A percentile compares a stretch with the other conserved stretches of the same genome.
These are phyloP conservation scores for Amanita rimosa DNA, from an alignment of 768 basidiomycete genomes.

Conservation along the genomic window DNA sequence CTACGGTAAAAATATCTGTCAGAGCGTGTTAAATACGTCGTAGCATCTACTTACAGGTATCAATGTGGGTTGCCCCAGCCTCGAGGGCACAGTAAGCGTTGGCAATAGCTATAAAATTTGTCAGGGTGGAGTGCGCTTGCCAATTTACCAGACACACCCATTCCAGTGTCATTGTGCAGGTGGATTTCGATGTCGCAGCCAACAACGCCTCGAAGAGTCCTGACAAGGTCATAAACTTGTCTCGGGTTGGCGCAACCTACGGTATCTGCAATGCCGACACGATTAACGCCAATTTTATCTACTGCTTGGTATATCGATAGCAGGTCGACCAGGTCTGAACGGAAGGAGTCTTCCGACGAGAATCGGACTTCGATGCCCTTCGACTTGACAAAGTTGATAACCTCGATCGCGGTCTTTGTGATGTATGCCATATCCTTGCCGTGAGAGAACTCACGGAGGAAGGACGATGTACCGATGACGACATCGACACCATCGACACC, in stretches of 20 bases:
- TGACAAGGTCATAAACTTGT: slow-evolving; percentile 96
- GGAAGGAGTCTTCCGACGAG: slow-evolving; percentile 99
- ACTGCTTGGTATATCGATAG: slow-evolving; percentile 98
- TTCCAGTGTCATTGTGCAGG: slow-evolving; percentile 97
- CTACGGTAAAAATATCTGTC: slow-evolving; percentile 23
- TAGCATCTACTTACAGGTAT: slow-evolving; percentile 62
- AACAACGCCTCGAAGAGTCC: slow-evolving; percentile 93
- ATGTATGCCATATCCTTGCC: slow-evolving; percentile 99
- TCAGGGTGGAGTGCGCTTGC: neutral
- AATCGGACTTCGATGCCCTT: slow-evolving; percentile 99
- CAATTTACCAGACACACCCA: slow-evolving; percentile 42
- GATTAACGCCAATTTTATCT: slow-evolving; percentile 98
- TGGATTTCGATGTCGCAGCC: slow-evolving; percentile 97
- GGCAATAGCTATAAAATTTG: slow-evolving; percentile 61
- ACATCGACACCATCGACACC: slow-evolving; percentile 99
- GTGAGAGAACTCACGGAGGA: slow-evolving; percentile 98
- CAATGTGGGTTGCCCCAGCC: slow-evolving; percentile 98
- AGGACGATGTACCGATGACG: slow-evolving; percentile 97
- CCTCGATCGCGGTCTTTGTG: slow-evolving; percentile 97
- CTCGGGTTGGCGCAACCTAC: slow-evolving; percentile 98
- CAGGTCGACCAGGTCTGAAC: slow-evolving; percentile 97
- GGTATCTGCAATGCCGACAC: slow-evolving; percentile 98
- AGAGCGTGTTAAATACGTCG: neutral
- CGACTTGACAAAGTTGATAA: slow-evolving; percentile 98
- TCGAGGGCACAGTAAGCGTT: slow-evolving; percentile 98